These are phyloP conservation scores for Phycomyces blakesleeanus DNA, from an alignment of 192 early-diverging fungal genomes.

Conservation along the genomic window DNA sequence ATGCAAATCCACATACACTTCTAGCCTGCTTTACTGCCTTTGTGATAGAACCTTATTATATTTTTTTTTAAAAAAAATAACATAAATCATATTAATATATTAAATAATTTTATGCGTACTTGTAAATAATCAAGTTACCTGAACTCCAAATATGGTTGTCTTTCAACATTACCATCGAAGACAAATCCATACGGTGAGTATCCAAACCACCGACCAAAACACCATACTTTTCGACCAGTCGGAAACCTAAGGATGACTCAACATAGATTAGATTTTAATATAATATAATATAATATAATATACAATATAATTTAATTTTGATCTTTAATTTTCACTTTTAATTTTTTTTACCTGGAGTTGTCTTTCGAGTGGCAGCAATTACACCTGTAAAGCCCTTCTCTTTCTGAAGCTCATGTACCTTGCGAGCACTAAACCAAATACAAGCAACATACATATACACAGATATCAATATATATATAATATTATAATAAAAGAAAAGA, in stretches of 20 bases:
- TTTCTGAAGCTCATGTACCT: constrained; percentile 62
- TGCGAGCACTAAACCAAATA: constrained; percentile 42
- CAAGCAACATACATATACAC: not conserved
- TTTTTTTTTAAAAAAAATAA: no score
- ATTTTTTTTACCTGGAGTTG: constrained; percentile 75
- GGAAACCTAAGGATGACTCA: constrained; percentile 66
- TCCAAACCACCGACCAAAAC: constrained; percentile 96
- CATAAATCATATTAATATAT: no score
- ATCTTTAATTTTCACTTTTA: not conserved
- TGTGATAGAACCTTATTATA: constrained; percentile 93
- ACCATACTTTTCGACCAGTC: constrained; percentile 96
- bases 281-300: no score
- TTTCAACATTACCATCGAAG: constrained; percentile 98
- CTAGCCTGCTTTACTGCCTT: constrained; percentile 81
- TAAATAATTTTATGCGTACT: no score
- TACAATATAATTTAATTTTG: no score
- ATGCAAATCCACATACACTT: constrained; percentile 79
- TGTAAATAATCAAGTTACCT: constrained; percentile 38
- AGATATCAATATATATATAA: no score
- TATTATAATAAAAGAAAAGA: no score
- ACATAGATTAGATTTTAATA: not conserved
- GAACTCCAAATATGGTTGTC: constrained; percentile 98
- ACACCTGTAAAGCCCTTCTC: constrained; percentile 73
- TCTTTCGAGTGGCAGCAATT: constrained; percentile 95
- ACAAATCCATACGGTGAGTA: constrained; percentile 95